phyloP scores from a whole-genome alignment of 1,284 basidiomycete species.

The Tylopilus sp. region DNA sequence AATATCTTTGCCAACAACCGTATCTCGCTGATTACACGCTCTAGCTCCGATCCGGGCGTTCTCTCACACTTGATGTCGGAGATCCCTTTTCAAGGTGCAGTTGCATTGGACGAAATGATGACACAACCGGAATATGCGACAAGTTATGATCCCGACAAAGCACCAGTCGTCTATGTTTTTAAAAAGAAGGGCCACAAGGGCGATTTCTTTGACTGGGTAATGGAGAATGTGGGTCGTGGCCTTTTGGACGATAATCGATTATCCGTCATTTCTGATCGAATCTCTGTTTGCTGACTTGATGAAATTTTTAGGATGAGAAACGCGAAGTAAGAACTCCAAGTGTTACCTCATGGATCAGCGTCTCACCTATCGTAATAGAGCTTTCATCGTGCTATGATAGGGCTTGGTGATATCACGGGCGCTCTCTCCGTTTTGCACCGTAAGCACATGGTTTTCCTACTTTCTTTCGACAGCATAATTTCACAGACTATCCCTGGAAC shows the following conservation, averaged over 20 bases:
- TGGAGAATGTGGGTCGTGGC: conserved; percentile 15
- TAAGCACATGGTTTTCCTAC: conserved; percentile 7
- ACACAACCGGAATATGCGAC: conserved; percentile 23
- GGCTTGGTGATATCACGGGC: conserved; percentile 17
- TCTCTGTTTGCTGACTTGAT: not conserved
- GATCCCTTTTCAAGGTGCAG: conserved; percentile 13
- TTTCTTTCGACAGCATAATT: not conserved
- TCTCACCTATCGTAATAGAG: conserved; percentile 13
- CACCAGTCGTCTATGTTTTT: conserved; percentile 28
- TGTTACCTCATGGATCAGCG: not conserved
- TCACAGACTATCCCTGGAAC: conserved; percentile 44
- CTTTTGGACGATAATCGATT: not conserved
- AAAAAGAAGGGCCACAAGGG: conserved; percentile 16
- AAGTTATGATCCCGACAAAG: conserved; percentile 20
- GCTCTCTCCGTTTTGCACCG: conserved; percentile 26
- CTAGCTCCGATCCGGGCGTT: conserved; percentile 9
- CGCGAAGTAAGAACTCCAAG: conserved; percentile 14
- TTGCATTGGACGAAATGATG: conserved; percentile 26
- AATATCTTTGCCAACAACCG: conserved; percentile 32
- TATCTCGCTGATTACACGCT: conserved; percentile 23
- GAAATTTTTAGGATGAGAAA: conserved; percentile 15
- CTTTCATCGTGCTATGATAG: conserved; percentile 25
- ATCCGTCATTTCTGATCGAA: not conserved
- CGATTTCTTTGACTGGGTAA: conserved; percentile 27
- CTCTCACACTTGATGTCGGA: conserved; percentile 15